A percentile compares a stretch with the other conserved stretches of the same genome.
phyloP scores from a whole-genome alignment of 108 stramenopile species.

The Skeletonema tropicum region DNA sequence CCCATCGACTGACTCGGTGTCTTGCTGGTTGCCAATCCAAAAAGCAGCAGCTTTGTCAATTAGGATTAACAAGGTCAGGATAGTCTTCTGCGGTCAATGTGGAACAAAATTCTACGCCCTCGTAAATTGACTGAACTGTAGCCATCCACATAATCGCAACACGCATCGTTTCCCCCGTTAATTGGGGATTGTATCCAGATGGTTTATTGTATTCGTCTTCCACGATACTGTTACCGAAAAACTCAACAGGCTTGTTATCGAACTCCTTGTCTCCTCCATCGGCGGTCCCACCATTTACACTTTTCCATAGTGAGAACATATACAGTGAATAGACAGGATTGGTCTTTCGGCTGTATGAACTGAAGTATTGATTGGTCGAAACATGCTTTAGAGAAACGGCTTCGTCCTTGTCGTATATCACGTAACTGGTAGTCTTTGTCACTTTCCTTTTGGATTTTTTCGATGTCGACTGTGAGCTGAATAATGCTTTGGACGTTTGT shows the following conservation, averaged over 20 bases:
- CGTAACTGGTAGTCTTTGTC: neutral
- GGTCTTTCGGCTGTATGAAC: neutral
- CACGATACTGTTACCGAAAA: constrained; percentile 65
- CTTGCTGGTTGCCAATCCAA: constrained; percentile 61
- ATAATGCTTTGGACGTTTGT: constrained; percentile 1
- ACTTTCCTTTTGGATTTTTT: neutral
- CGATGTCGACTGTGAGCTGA: neutral
- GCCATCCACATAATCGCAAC: constrained; percentile 70
- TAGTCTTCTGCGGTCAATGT: constrained; percentile 12
- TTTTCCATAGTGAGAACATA: neutral
- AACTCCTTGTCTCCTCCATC: constrained; percentile 25
- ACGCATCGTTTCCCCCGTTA: neutral
- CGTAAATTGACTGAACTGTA: constrained; percentile 48
- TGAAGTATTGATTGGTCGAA: neutral
- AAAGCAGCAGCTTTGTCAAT: constrained; percentile 62
- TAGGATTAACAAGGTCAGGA: constrained; percentile 19
- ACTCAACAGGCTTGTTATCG: constrained; percentile 54
- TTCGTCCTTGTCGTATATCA: neutral
- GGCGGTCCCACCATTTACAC: neutral
- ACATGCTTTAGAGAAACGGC: neutral
- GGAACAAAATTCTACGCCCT: constrained; percentile 44
- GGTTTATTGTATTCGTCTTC: constrained; percentile 30
- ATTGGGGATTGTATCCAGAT: neutral
- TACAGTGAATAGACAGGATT: neutral
- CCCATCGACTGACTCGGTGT: constrained; percentile 41